These are phyloP conservation scores for Neurospora tetraspora DNA, from an alignment of 495 filamentous ascomycete species.

Conservation along the genomic window DNA sequence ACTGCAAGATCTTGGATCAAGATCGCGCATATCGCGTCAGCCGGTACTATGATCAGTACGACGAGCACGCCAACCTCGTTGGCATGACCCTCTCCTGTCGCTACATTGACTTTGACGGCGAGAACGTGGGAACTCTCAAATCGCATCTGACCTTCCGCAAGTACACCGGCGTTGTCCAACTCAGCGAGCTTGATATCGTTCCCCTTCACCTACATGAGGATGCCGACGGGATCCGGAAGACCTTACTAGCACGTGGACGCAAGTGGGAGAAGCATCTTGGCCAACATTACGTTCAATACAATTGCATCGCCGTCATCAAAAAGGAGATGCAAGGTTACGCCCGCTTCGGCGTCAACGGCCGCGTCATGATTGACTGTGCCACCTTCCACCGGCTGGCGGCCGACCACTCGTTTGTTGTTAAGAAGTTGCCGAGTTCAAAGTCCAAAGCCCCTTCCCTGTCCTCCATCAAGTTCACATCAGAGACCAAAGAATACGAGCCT, in stretches of 20 bases:
- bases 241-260: conserved; percentile 20
- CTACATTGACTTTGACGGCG: conserved; percentile 28
- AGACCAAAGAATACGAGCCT: conserved; percentile 6
- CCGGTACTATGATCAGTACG: conserved; percentile 10
- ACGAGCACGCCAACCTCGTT: neutral
- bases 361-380: conserved; percentile 30
- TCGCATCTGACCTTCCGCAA: conserved; percentile 14
- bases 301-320: conserved; percentile 18
- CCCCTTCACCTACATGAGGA: conserved; percentile 21
- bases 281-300: conserved; percentile 21
- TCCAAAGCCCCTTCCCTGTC: neutral
- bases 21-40: conserved; percentile 21
- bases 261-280: conserved; percentile 25
- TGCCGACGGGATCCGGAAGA: conserved; percentile 7
- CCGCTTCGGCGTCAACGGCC: conserved; percentile 18
- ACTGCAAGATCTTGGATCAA: conserved; percentile 16
- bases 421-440: neutral
- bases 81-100: neutral
- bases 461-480: conserved; percentile 2
- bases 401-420: conserved; percentile 16
- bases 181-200: conserved; percentile 16
- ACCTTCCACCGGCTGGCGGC: conserved; percentile 20
- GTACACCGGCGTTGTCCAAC: conserved; percentile 16
- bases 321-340: conserved; percentile 13
- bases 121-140: conserved; percentile 15